Evolutionary conservation across 371 early-diverging fungal species (phyloP).

Genomic region (Rhizomucor pusillus): DNA sequence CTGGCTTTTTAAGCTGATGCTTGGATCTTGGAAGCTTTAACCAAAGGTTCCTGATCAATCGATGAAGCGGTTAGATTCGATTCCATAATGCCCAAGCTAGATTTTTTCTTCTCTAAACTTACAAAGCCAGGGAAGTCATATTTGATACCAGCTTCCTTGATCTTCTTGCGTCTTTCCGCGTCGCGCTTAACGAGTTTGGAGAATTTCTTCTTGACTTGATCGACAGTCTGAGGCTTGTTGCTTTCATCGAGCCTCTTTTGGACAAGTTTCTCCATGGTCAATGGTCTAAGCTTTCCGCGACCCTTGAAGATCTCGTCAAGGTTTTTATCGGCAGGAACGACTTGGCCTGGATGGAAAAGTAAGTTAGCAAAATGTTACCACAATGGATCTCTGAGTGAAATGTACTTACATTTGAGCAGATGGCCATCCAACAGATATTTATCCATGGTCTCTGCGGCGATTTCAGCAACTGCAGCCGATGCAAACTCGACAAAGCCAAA

Average conservation of each 20-base stretch:
- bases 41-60: no score
- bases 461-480: constrained; percentile 75
- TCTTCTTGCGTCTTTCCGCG: constrained; percentile 48
- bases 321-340: constrained; percentile 43
- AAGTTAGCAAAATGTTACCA: not conserved
- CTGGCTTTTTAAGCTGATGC: no score
- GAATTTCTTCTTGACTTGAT: constrained; percentile 39
- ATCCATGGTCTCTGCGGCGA: constrained; percentile 95
- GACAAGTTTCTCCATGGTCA: no score
- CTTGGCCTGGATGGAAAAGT: constrained; percentile 23
- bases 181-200: constrained; percentile 52
- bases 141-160: constrained; percentile 70
- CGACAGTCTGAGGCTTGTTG: not conserved
- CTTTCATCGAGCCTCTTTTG: no score
- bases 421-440: constrained; percentile 88
- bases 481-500: constrained; percentile 92
- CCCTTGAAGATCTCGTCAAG: constrained; percentile 52
- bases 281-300: constrained; percentile 17
- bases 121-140: constrained; percentile 78
- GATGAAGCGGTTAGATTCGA: no score
- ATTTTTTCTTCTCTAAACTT: constrained; percentile 1
- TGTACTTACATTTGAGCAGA: constrained; percentile 72
- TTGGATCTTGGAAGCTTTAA: no score
- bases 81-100: no score
- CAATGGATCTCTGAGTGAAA: constrained; percentile 1